Conservation (phyloP, 495 filamentous ascomycete species). For the Paragyromitra xinjiangensis region DNA sequence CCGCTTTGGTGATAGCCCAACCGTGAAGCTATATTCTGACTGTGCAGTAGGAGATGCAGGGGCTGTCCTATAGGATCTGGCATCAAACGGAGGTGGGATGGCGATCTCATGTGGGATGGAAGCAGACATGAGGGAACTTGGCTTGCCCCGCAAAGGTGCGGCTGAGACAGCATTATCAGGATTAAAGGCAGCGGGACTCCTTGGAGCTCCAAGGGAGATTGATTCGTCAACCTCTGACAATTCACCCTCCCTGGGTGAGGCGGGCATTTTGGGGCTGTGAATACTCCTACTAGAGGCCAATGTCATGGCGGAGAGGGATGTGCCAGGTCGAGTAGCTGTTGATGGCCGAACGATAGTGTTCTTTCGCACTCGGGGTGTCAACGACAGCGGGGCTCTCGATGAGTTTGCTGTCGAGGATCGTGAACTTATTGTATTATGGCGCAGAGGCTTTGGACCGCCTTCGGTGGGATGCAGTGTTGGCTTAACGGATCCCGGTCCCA, state of each 20-base stretch:
- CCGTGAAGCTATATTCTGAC: constrained; percentile 32
- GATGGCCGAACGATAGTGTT: constrained; percentile 30
- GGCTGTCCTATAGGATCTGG: constrained; percentile 35
- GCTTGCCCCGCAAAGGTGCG: constrained; percentile 19
- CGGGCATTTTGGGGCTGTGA: constrained; percentile 27
- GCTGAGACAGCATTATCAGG: constrained; percentile 19
- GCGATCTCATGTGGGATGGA: constrained; percentile 36
- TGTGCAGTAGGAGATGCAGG: constrained; percentile 33
- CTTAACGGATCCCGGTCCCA: constrained; percentile 29
- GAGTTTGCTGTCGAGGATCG: constrained; percentile 35
- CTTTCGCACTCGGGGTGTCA: constrained; percentile 20
- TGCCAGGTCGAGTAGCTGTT: constrained; percentile 33
- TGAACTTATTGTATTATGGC: constrained; percentile 42
- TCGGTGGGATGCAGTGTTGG: constrained; percentile 35
- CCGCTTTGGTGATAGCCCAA: constrained; percentile 38
- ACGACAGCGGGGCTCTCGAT: constrained; percentile 31
- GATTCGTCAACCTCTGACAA: constrained; percentile 26
- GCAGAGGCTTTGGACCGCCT: constrained; percentile 40
- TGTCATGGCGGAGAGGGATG: constrained; percentile 40
- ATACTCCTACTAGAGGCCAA: constrained; percentile 26
- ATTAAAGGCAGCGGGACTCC: constrained; percentile 28
- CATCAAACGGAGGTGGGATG: constrained; percentile 44
- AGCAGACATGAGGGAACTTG: constrained; percentile 34
- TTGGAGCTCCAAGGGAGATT: constrained; percentile 14
- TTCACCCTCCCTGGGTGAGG: constrained; percentile 20